phyloP scores from a whole-genome alignment of 192 early-diverging fungal genomes.

The Mortierella hygrophila region DNA sequence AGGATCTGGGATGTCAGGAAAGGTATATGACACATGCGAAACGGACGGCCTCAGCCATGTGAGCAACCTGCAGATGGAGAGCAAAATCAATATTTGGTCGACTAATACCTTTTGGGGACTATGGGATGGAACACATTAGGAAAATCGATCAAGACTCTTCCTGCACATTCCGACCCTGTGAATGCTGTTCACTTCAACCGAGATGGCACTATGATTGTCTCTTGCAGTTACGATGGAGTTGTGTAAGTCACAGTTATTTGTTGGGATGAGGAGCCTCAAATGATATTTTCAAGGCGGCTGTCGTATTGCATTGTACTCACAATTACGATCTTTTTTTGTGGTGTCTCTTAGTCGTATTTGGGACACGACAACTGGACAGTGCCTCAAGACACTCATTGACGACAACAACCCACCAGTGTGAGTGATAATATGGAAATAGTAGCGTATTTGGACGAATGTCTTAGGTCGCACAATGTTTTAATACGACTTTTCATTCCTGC shows the following conservation, averaged over 20 bases:
- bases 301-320: neutral
- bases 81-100: neutral
- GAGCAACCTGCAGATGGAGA: neutral
- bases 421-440: slow-evolving; percentile 34
- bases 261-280: neutral
- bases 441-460: neutral
- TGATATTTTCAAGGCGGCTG: neutral
- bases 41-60: neutral
- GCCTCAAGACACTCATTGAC: slow-evolving; percentile 96
- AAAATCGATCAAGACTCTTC: slow-evolving; percentile 90
- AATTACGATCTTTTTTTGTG: slow-evolving; percentile 1
- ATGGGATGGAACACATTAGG: slow-evolving; percentile 52
- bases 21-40: slow-evolving; percentile 59
- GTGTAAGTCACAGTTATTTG: slow-evolving; percentile 73
- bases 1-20: slow-evolving; percentile 96
- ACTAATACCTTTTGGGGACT: neutral
- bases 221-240: slow-evolving; percentile 93
- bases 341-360: slow-evolving; percentile 86
- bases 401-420: slow-evolving; percentile 96
- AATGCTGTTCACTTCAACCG: slow-evolving; percentile 96
- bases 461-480: neutral
- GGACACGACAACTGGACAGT: slow-evolving; percentile 98
- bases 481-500: too few relatives aligned
- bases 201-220: slow-evolving; percentile 97
- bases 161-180: slow-evolving; percentile 97